These are phyloP conservation scores for Suillus decipiens DNA, from an alignment of 768 basidiomycete species.

Conservation along the genomic window DNA sequence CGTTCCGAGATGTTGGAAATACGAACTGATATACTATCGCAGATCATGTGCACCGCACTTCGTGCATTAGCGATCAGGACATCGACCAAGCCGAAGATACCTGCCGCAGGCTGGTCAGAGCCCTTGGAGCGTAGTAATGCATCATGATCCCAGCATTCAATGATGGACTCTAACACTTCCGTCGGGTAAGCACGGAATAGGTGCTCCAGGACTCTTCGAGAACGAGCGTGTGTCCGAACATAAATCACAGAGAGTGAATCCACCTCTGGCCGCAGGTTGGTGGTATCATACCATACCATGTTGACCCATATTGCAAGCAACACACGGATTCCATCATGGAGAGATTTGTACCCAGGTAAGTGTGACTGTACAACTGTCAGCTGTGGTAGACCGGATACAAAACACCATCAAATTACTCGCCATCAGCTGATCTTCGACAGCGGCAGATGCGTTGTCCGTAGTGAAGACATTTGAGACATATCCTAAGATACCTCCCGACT, in stretches of 20 bases:
- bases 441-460: conserved; percentile 54
- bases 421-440: conserved; percentile 55
- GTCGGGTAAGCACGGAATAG: conserved; percentile 78
- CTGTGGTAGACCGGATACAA: not conserved
- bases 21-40: conserved; percentile 75
- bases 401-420: conserved; percentile 39
- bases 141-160: conserved; percentile 80
- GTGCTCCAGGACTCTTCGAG: conserved; percentile 80
- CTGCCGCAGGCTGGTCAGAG: conserved; percentile 42
- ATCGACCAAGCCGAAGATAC: conserved; percentile 83
- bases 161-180: conserved; percentile 82
- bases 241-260: conserved; percentile 71
- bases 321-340: conserved; percentile 81
- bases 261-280: conserved; percentile 53
- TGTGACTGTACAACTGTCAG: conserved; percentile 43
- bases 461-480: conserved; percentile 92
- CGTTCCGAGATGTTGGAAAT: conserved; percentile 57
- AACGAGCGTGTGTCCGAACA: conserved; percentile 64
- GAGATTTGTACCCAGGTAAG: conserved; percentile 72
- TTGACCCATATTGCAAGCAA: conserved; percentile 76
- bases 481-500: conserved; percentile 74
- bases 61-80: conserved; percentile 82
- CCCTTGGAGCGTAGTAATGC: conserved; percentile 45
- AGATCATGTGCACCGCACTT: conserved; percentile 84
- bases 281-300: conserved; percentile 50